Base-by-base conservation (phyloP, 192 early-diverging fungal species). In the Entomortierella lignicola region DNA sequence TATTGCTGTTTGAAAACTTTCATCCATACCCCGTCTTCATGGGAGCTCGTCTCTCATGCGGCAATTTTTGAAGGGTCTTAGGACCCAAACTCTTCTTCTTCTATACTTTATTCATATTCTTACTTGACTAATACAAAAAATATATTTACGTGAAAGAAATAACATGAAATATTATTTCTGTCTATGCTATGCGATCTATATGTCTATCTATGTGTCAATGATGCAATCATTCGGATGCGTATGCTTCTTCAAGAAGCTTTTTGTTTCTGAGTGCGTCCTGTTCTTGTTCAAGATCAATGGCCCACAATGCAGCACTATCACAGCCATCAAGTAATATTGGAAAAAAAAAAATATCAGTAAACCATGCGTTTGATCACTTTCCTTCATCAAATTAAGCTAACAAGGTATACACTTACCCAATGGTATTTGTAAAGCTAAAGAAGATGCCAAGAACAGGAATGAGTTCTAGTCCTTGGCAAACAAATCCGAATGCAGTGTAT, bases 1-100 rank as follows among this genome's bases (percentile, higher is more conserved):
- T 74, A 74, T 74, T 74, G 72, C 72, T 74, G 63, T 66, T 74
- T 74, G 72, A 74, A 74, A 74, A 74, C 72, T 74, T 64, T 59
- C 55, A 64, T 74, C 72, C 72, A 74, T 74, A 74, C 58, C 71
- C 63, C 63, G 72, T 74, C 64, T 65, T 74, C 61, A 53, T 32
- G 61, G 37, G 55, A 43, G 55, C 37, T 62, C 4, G 34, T 52
- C 25, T 39, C 23, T 73, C 62, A 51, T 62, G 69, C 48, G 72
- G 72, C 72, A 74, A 74, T 74, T 74, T 74, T 74, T 74, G 72
- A 6, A 74, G 58, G 72, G 63, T 74, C 34, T 55, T 57, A 8
- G 32, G 57, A 47, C 57, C 63, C 64, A 50, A 58, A 54, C 37
- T 41, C 41, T 51, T 63, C 32, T 26, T 55, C 51, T 56, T n/a